Evolutionary conservation across 208 protist genomes (phyloP).

Genomic region (Acanthamoeba sp.): DNA sequence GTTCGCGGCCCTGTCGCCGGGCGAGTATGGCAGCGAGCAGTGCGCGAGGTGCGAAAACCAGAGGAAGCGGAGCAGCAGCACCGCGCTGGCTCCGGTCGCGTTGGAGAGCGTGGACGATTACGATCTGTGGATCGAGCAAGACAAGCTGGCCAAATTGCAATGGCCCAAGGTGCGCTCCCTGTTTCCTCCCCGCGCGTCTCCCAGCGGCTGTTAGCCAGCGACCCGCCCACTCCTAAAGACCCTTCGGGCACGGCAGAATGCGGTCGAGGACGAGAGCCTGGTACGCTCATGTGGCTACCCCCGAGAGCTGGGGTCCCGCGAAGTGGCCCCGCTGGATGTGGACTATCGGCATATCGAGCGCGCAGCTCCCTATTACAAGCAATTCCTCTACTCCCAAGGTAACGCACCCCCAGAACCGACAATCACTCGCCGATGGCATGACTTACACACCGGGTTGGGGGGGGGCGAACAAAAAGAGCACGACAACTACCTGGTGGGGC

Average conservation of each 20-base stretch:
- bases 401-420: too few species aligned
- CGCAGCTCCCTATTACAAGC: constrained; percentile 7
- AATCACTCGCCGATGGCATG: too few species aligned
- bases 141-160: not conserved
- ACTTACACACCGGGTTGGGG: too few species aligned
- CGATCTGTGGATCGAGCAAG: constrained; percentile 37
- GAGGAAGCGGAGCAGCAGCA: constrained; percentile 16
- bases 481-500: not conserved
- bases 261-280: not conserved
- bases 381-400: not conserved
- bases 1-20: not conserved
- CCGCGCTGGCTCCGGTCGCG: not conserved
- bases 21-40: not conserved
- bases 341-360: constrained; percentile 12
- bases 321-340: not conserved
- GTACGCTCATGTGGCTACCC: constrained; percentile 14
- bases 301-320: constrained; percentile 14
- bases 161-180: constrained; percentile 10
- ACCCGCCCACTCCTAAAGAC: too few species aligned
- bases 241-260: not conserved
- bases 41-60: not conserved
- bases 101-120: not conserved
- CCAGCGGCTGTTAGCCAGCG: too few species aligned
- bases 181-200: too few species aligned
- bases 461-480: too few species aligned